Evolutionary conservation across 805 yeast species (phyloP).

Genomic region (Sungouiozyma ichnusensis): DNA sequence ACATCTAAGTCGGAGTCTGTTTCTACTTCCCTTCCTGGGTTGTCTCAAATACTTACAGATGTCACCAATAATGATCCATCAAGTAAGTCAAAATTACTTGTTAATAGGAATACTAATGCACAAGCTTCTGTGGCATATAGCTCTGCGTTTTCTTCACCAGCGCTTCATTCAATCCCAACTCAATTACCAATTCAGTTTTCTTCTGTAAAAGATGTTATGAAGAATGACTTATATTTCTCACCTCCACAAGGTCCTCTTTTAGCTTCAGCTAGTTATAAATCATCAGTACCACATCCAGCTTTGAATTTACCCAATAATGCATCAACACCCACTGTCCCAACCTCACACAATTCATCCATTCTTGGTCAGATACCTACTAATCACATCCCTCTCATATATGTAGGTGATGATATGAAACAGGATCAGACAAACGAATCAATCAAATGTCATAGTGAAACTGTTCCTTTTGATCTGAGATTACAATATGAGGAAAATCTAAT

Average conservation of each 20-base stretch:
- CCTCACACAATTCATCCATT: not conserved
- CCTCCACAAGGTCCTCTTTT: not conserved
- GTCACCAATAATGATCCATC: not conserved
- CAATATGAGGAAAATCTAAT: slow-evolving; percentile 28
- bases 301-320: not conserved
- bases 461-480: slow-evolving; percentile 8
- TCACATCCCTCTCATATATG: not conserved
- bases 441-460: not conserved
- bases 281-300: not conserved
- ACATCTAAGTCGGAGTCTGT: not conserved
- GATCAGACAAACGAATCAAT: not conserved
- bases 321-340: not conserved
- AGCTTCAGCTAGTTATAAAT: not conserved
- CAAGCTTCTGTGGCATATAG: not conserved
- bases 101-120: not conserved
- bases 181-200: slow-evolving; percentile 3
- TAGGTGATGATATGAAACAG: not conserved
- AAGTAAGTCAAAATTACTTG: not conserved
- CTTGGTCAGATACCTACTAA: not conserved
- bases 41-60: not conserved
- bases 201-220: slow-evolving; percentile 4
- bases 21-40: not conserved
- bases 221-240: slow-evolving; percentile 1
- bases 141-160: slow-evolving; percentile 9
- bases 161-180: not conserved